Conservation (phyloP, 768 basidiomycete species). For the Clitopilus hobsonii region DNA sequence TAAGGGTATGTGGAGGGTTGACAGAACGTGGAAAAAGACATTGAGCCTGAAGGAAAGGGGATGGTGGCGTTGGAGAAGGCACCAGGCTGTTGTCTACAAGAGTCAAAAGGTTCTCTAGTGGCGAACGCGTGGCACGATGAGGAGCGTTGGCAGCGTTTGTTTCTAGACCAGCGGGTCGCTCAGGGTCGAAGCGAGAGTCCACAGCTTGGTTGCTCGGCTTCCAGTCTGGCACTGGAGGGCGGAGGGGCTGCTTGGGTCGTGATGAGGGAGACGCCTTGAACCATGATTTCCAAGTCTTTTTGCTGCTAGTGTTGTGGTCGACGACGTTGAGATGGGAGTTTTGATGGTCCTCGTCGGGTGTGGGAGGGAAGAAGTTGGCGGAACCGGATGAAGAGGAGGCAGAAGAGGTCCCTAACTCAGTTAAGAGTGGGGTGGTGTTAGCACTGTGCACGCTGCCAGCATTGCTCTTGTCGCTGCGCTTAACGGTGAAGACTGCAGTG, state of each 20-base stretch:
- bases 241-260: conserved; percentile 10
- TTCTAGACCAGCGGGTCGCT: conserved; percentile 5
- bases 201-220: conserved; percentile 15
- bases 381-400: conserved; percentile 61
- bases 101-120: conserved; percentile 28
- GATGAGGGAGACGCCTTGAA: conserved; percentile 21
- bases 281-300: conserved; percentile 57
- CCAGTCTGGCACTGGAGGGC: conserved; percentile 22
- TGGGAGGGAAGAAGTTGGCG: conserved; percentile 49
- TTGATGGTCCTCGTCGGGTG: conserved; percentile 54
- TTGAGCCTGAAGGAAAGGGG: conserved; percentile 44
- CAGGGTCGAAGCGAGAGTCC: conserved; percentile 12
- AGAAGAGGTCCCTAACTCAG: conserved; percentile 42
- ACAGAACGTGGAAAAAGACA: conserved; percentile 52
- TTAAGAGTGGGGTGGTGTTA: conserved; percentile 10
- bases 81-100: conserved; percentile 44
- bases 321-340: conserved; percentile 14
- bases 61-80: conserved; percentile 32
- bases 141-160: conserved; percentile 7
- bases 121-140: conserved; percentile 17
- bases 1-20: conserved; percentile 33
- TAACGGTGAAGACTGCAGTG: conserved; percentile 50
- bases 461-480: conserved; percentile 33
- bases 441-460: conserved; percentile 1
- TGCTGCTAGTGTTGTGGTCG: conserved; percentile 27